Base-by-base conservation (phyloP, 441 rosid genomes). In the Corymbia citriodora region DNA sequence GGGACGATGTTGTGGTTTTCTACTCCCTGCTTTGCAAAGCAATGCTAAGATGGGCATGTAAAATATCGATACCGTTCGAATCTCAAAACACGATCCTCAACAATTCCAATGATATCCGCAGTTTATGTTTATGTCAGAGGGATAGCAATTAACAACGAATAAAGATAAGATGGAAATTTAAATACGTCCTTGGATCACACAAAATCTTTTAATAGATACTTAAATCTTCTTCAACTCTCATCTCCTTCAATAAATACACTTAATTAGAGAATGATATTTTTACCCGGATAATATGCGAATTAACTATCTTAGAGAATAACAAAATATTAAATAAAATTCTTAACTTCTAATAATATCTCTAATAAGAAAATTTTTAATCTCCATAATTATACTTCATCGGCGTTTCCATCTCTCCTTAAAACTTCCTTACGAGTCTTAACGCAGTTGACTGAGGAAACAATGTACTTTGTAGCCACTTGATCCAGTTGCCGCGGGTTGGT, bases 401-500 rank as follows among this genome's bases (percentile, higher is more conserved):
- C n/a, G 12, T 61, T 61, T 27, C 29, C 68, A 61, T 61, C 31
- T 27, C 68, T 61, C 68, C n/a, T 61, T 61, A 61, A 61, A 27
- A 61, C 31, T 61, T 61, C 68, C 31, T 61, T 27, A 12, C 68
- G 31, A 61, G 68, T 61, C 68, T 65, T n/a, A 65, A 65, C n/a
- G 36, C n/a, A 65, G 72, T n/a, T 65, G 72, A 65, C 36, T 65
- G 72, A 65, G 36, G 72, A 65, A 65, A n/a, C 72, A 65, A 14
- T 31, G 36, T n/a, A 15, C 72, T 15, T 65, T 3, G 72, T 65
- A 36, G 72, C 33, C 36, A 8, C 72, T 31, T 65, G 88, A 93
- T 89, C 91, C 59, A 93, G 91, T 95, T 95, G 54, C 92, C 89
- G 63, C 90, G 95, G 70, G 96, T 95, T 95, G 90, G 95, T 97